Evolutionary conservation across 768 basidiomycete species (phyloP).

Genomic region (Trametes sanguinea): DNA sequence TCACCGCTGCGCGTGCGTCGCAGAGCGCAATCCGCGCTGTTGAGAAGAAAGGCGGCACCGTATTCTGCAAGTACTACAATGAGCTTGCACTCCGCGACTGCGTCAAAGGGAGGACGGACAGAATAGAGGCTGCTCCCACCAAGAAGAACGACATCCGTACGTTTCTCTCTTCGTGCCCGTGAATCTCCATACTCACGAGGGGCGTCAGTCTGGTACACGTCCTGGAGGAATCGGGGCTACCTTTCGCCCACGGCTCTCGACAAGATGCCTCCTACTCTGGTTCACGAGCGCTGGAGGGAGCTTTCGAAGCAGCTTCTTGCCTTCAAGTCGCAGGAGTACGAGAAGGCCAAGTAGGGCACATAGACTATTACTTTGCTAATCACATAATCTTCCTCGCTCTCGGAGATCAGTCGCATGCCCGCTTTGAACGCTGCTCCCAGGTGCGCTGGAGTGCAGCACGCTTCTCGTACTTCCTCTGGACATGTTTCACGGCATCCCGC

Average conservation of each 20-base stretch:
- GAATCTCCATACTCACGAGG: background rate
- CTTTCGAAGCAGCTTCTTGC: constrained; percentile 61
- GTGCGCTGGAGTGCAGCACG: no score
- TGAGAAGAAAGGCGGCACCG: constrained; percentile 76
- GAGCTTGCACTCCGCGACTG: constrained; percentile 78
- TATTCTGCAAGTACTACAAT: constrained; percentile 93
- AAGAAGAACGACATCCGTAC: constrained; percentile 49
- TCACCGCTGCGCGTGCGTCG: constrained; percentile 83
- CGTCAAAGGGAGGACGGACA: constrained; percentile 70
- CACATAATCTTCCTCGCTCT: constrained; percentile 19
- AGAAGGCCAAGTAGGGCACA: constrained; percentile 40
- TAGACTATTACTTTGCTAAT: constrained; percentile 15
- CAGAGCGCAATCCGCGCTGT: constrained; percentile 84
- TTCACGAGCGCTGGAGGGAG: constrained; percentile 69
- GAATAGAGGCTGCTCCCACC: constrained; percentile 77
- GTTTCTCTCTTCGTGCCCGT: constrained; percentile 8
- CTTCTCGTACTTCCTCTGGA: no score
- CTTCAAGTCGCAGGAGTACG: constrained; percentile 46
- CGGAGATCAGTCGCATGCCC: no score
- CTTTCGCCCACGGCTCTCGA: constrained; percentile 61
- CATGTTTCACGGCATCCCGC: no score
- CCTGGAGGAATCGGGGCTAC: constrained; percentile 73
- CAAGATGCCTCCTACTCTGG: constrained; percentile 51
- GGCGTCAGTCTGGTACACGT: constrained; percentile 75
- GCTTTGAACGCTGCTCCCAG: no score